phyloP scores from a whole-genome alignment of 345 rosid genomes.

The Boechera stricta region DNA sequence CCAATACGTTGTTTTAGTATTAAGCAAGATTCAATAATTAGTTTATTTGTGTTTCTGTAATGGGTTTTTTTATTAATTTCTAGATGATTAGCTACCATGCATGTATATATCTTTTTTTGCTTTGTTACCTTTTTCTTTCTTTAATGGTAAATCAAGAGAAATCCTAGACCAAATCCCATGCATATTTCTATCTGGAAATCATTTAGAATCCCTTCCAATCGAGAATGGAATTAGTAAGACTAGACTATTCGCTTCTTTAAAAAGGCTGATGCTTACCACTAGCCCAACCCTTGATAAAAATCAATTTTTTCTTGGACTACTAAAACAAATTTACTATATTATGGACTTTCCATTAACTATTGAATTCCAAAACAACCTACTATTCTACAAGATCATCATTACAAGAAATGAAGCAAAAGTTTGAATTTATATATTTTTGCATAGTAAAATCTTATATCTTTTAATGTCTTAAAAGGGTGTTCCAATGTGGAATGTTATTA shows the following conservation, averaged over 20 bases:
- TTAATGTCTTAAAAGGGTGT: neutral
- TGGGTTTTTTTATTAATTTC: neutral
- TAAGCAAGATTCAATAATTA: neutral
- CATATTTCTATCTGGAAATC: neutral
- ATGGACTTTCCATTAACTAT: neutral
- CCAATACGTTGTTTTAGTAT: neutral
- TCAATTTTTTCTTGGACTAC: neutral
- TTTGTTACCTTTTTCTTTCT: neutral
- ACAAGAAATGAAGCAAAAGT: neutral
- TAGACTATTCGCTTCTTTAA: neutral
- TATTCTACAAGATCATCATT: conserved; percentile 9
- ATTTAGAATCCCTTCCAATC: neutral
- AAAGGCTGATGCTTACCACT: neutral
- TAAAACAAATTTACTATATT: neutral
- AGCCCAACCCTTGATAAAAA: neutral
- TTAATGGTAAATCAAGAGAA: neutral
- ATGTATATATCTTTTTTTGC: neutral
- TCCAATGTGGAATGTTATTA: conserved; percentile 11
- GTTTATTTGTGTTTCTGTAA: neutral
- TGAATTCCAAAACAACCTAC: neutral
- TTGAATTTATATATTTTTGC: neutral
- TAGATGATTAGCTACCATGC: neutral
- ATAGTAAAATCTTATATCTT: neutral
- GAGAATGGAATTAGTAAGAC: neutral
- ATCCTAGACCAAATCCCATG: neutral